Conservation (phyloP, 768 basidiomycete genomes). For the Chalciporus chontae region DNA sequence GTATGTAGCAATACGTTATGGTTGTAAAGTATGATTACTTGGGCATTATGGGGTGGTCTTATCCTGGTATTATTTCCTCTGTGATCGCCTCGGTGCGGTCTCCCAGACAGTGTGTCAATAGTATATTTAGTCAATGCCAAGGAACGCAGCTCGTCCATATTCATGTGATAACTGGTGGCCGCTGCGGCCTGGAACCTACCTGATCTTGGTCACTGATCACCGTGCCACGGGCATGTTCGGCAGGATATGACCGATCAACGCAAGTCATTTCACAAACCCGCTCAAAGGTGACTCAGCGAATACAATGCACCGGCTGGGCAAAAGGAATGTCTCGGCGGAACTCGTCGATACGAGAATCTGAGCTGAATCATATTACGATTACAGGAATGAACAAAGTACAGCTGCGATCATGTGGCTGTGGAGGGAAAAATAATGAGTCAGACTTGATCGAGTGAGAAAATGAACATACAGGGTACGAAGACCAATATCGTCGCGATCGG, state of each 20-base stretch:
- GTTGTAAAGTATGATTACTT: constrained; percentile 31
- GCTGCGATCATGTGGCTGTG: constrained; percentile 23
- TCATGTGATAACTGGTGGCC: constrained; percentile 17
- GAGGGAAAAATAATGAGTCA: constrained; percentile 14
- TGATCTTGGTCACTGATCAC: neutral
- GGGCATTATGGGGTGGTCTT: constrained; percentile 8
- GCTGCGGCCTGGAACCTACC: constrained; percentile 1
- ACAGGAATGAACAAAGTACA: constrained; percentile 18
- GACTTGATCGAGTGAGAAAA: constrained; percentile 19
- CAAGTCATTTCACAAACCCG: constrained; percentile 11
- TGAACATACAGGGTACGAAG: constrained; percentile 16
- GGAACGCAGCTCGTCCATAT: neutral
- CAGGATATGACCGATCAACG: neutral
- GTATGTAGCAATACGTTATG: constrained; percentile 37
- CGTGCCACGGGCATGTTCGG: constrained; percentile 5
- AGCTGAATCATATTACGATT: constrained; percentile 20
- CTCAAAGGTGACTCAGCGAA: constrained; percentile 14
- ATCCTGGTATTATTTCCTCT: neutral
- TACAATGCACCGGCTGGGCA: neutral
- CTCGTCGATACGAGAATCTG: neutral
- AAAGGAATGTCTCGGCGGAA: constrained; percentile 18
- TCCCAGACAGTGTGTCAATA: neutral
- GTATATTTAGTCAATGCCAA: neutral
- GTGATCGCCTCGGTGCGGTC: neutral
- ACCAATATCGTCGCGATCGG: constrained; percentile 15